phyloP scores from a whole-genome alignment of 768 basidiomycete species.

The Leccinum olivaceopallidum region DNA sequence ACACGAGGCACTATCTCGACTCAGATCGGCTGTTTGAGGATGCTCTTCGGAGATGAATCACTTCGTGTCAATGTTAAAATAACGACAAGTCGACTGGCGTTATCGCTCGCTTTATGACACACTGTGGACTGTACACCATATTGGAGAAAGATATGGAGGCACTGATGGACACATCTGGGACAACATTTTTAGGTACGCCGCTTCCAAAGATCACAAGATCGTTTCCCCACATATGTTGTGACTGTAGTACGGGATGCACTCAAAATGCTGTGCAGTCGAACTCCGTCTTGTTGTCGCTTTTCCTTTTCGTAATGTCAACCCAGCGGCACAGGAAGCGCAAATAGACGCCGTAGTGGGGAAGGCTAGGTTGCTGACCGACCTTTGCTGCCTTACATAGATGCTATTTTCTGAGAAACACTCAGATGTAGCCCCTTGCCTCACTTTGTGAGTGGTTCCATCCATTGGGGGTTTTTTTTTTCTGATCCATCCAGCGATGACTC shows the following conservation, averaged over 20 bases:
- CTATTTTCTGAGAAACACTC: slow-evolving; percentile 34
- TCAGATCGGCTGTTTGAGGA: slow-evolving; percentile 1
- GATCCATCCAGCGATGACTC: slow-evolving; percentile 11
- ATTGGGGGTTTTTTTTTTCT: too few species aligned
- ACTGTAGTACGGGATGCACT: too few species aligned
- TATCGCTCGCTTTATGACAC: background rate
- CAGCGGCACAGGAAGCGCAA: slow-evolving; percentile 14
- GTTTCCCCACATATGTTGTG: background rate
- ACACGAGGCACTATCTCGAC: slow-evolving; percentile 3
- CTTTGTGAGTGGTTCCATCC: background rate
- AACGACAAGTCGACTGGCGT: background rate
- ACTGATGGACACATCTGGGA: slow-evolving; percentile 2
- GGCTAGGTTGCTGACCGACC: slow-evolving; percentile 9
- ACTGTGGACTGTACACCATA: background rate
- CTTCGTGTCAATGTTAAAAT: background rate
- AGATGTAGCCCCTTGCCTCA: slow-evolving; percentile 2
- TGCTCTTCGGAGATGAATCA: slow-evolving; percentile 1
- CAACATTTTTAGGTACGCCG: background rate
- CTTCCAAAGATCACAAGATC: background rate
- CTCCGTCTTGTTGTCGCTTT: slow-evolving; percentile 2
- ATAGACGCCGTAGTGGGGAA: slow-evolving; percentile 16
- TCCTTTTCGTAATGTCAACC: slow-evolving; percentile 4
- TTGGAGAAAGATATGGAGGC: background rate
- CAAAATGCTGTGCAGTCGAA: background rate
- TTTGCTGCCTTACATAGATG: slow-evolving; percentile 36